Base-by-base conservation (phyloP, 1,139 yeast genomes). In the Yarrowia galli region DNA sequence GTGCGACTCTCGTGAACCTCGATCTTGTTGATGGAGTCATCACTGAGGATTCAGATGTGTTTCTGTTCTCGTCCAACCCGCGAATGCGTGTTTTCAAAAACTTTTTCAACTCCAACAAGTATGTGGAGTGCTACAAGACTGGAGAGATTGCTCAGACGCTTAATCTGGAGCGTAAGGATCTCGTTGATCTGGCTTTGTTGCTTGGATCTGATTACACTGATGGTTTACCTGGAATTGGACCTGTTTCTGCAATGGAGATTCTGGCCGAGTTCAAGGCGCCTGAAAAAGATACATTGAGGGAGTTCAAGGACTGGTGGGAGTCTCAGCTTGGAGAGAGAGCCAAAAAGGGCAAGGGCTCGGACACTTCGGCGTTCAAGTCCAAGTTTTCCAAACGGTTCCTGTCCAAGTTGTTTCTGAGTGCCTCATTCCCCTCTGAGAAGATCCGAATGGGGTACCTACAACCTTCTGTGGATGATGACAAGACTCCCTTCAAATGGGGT, bases 31-130 rank as follows among this genome's bases (percentile, higher is more conserved):
- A 96, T 77, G 99, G 99, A 0, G 90, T 95, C 23, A 89, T 96
- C 22, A 96, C 99, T 0, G 99, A 96, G 77, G 99, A 96, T 81
- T 91, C 97, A 73, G 99, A 96, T 83, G 92, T 97, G 67, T 95
- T 96, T 73, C 78, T 96, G 56, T 96, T 96, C 80, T 99, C 98
- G 0, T 98, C 97, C 0, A 87, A 87, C 68, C 83, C 82, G 58
- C 22, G 38, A 46, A 61, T 48, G 56, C 32, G 66, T 2, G 86
- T 96, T 1, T 95, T 93, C 78, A 90, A 92, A 73, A 95, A 96
- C 77, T 89, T 96, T 96, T 96, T 96, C 69, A 93, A 90, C 75
- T 97, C 93, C 76, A 90, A 92, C 73, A 91, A 91, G 73, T 93
- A 88, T 75, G 99, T 95, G 36, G 99, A 96, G 75, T 89, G 90